These are phyloP conservation scores for Colletotrichum destructivum DNA, from an alignment of 2,329 filamentous ascomycete genomes.

Conservation along the genomic window DNA sequence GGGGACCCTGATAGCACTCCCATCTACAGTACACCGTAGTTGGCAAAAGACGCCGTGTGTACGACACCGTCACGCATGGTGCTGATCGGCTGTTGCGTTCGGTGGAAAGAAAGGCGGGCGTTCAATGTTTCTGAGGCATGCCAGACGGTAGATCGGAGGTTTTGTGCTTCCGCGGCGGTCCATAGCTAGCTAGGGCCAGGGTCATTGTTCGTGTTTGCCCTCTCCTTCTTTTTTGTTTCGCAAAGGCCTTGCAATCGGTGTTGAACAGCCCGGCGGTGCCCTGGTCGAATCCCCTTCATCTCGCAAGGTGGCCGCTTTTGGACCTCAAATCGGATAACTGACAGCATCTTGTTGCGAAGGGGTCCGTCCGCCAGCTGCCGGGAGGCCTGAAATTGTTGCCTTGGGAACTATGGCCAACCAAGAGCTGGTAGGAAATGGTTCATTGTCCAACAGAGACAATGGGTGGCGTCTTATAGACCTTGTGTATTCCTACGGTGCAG, in stretches of 20 bases:
- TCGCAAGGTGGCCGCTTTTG: slow-evolving; percentile 3
- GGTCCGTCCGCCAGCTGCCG: background rate
- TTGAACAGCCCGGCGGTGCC: background rate
- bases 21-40: no score
- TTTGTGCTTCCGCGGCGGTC: slow-evolving; percentile 5
- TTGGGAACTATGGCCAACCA: background rate
- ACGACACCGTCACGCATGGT: background rate
- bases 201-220: background rate
- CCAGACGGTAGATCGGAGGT: slow-evolving; percentile 3
- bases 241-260: background rate
- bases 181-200: background rate
- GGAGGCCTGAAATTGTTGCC: background rate
- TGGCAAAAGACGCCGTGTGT: background rate
- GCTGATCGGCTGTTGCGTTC: background rate
- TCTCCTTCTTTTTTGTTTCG: background rate
- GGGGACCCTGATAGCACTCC: background rate
- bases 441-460: background rate
- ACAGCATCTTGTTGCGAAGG: background rate
- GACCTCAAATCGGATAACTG: background rate
- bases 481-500: background rate
- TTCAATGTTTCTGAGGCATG: slow-evolving; percentile 17
- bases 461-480: background rate
- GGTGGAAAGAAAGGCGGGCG: slow-evolving; percentile 1
- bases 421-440: background rate
- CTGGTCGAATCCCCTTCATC: slow-evolving; percentile 16